Evolutionary conservation across 1,139 yeast species (phyloP).

Genomic region (Chernovozyma sophiae-reginae): DNA sequence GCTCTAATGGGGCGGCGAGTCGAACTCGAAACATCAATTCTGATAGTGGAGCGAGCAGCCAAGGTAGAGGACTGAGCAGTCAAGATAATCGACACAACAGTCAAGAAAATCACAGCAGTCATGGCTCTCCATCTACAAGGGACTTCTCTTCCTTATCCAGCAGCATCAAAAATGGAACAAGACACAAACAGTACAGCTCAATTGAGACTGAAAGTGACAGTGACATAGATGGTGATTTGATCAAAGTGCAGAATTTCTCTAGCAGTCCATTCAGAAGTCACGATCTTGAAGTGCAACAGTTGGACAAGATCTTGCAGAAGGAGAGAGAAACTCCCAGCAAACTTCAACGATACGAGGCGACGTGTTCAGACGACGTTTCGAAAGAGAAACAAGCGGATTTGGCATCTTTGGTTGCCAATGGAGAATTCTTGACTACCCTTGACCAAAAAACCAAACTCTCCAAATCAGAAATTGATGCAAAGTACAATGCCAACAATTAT

Average conservation of each 20-base stretch:
- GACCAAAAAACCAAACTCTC: slow-evolving; percentile 1
- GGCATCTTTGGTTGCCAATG: slow-evolving; percentile 2
- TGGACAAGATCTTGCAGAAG: slow-evolving; percentile 2
- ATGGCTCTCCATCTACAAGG: too few species aligned
- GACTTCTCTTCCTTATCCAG: too few species aligned
- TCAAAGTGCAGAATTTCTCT: slow-evolving; percentile 8
- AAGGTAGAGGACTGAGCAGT: too few species aligned
- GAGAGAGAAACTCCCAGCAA: slow-evolving; percentile 1
- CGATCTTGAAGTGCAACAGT: slow-evolving; percentile 3
- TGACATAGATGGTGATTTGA: slow-evolving; percentile 8
- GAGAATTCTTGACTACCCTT: slow-evolving; percentile 5
- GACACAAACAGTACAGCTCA: too few species aligned
- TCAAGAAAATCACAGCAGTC: too few species aligned
- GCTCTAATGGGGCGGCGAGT: too few species aligned
- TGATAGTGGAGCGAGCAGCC: too few species aligned
- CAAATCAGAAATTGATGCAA: slow-evolving; percentile 9
- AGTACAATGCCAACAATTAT: slow-evolving; percentile 18
- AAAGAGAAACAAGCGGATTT: not conserved
- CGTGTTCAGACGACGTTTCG: too few species aligned
- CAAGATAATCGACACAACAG: too few species aligned
- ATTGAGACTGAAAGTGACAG: slow-evolving; percentile 5
- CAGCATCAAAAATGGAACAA: too few species aligned
- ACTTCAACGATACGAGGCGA: not conserved
- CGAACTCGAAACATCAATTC: too few species aligned
- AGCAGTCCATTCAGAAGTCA: slow-evolving; percentile 9